Evolutionary conservation across 2,329 filamentous ascomycete species (phyloP).

Genomic region (Epichloe gansuensis): DNA sequence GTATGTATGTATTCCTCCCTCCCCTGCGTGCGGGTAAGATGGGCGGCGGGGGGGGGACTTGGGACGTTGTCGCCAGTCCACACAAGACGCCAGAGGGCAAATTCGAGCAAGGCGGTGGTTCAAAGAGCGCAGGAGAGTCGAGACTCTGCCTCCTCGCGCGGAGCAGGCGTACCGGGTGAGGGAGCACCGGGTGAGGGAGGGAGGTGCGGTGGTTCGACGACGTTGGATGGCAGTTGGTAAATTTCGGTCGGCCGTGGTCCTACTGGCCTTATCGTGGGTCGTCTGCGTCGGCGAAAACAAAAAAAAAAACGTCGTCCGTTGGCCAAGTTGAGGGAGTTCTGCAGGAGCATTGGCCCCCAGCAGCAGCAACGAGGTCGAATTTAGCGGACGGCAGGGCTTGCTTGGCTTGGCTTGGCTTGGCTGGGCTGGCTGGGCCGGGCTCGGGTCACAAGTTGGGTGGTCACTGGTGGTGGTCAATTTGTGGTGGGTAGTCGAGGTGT

Average conservation of each 20-base stretch:
- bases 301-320: background rate
- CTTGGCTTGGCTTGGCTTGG: background rate
- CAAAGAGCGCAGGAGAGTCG: background rate
- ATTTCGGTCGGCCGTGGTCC: background rate
- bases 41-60: background rate
- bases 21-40: background rate
- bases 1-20: background rate
- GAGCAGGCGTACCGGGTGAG: background rate
- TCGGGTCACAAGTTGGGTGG: too few relatives aligned
- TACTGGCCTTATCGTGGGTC: background rate
- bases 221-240: background rate
- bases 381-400: background rate
- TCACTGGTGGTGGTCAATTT: too few relatives aligned
- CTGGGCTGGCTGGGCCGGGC: background rate
- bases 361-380: background rate
- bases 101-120: background rate
- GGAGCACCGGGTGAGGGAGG: background rate
- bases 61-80: background rate
- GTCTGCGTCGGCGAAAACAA: conserved; percentile 2
- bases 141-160: background rate
- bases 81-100: background rate
- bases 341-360: background rate
- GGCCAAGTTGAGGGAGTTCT: conserved; percentile 1
- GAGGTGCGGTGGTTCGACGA: background rate
- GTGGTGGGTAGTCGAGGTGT: background rate